Conservation (phyloP, 2,329 filamentous ascomycete genomes). For the Hortaea sp. region DNA sequence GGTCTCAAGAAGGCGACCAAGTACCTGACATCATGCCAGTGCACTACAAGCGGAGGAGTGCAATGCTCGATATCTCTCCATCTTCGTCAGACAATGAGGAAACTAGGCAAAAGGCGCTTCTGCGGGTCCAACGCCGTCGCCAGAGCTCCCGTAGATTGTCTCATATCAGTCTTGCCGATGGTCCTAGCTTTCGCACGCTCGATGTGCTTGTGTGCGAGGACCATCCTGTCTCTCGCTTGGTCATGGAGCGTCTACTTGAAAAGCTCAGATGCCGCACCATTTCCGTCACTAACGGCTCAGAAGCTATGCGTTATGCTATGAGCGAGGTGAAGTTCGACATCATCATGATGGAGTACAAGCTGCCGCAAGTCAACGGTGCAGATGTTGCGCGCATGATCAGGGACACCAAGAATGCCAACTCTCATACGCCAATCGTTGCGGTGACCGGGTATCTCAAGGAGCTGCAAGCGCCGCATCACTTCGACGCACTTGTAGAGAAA, state of each 20-base stretch:
- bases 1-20: constrained; percentile 71
- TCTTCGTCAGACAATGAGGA: constrained; percentile 97
- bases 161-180: constrained; percentile 75
- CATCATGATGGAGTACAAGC: constrained; percentile 94
- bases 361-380: constrained; percentile 88
- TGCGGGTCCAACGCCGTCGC: constrained; percentile 86
- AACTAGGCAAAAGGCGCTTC: constrained; percentile 76
- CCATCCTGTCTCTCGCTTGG: constrained; percentile 88
- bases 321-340: constrained; percentile 98
- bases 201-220: constrained; percentile 97
- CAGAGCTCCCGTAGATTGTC: constrained; percentile 92
- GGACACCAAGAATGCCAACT: constrained; percentile 91
- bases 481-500: constrained; percentile 92
- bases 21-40: constrained; percentile 53
- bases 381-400: constrained; percentile 97
- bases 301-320: constrained; percentile 87
- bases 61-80: constrained; percentile 91
- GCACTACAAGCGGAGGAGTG: constrained; percentile 84
- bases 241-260: constrained; percentile 97
- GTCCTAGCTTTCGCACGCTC: constrained; percentile 77
- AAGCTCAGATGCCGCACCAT: constrained; percentile 93
- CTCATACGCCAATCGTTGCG: constrained; percentile 87
- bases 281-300: constrained; percentile 77
- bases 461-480: constrained; percentile 86
- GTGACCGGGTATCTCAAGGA: constrained; percentile 98